Percentiles rank a stretch among this genome's conserved stretches.
Conservation (phyloP, 129 eudicot genomes). For the Scalesia atractyloides region DNA sequence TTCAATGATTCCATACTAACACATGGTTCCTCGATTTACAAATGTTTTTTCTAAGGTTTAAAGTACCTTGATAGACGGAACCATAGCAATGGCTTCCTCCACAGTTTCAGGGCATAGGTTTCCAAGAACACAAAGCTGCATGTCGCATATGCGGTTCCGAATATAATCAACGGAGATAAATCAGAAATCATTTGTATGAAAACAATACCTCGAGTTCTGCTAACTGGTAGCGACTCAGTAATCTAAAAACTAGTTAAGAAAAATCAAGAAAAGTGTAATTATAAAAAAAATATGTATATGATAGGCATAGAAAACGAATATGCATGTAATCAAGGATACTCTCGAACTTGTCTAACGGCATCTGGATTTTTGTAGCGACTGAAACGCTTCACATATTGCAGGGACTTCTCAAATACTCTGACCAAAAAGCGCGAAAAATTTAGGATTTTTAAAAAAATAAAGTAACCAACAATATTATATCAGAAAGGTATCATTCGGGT, state of each 20-base stretch:
- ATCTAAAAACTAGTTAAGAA: conserved; percentile 61
- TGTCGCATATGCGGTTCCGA: neutral
- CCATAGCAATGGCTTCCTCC: conserved; percentile 98
- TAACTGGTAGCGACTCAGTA: conserved; percentile 76
- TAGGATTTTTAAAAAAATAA: neutral
- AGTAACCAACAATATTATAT: neutral
- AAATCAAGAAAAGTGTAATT: neutral
- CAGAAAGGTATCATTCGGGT: neutral
- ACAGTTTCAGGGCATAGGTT: conserved; percentile 98
- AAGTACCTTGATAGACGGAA: conserved; percentile 6
- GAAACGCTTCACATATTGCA: conserved; percentile 94
- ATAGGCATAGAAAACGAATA: neutral
- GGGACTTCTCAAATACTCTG: conserved; percentile 95
- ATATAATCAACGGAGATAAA: neutral
- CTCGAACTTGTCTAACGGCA: conserved; percentile 96
- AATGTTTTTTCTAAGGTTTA: neutral
- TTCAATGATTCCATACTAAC: neutral
- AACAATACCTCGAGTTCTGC: conserved; percentile 32
- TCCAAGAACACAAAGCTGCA: conserved; percentile 93
- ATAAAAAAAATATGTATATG: neutral
- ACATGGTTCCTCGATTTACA: neutral
- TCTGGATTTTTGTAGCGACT: conserved; percentile 96
- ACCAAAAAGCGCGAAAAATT: conserved; percentile 13
- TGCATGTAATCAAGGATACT: conserved; percentile 58
- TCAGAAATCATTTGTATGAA: neutral